These are phyloP conservation scores for Westerdykella ornata DNA, from an alignment of 2,329 filamentous ascomycete species.

Conservation along the genomic window DNA sequence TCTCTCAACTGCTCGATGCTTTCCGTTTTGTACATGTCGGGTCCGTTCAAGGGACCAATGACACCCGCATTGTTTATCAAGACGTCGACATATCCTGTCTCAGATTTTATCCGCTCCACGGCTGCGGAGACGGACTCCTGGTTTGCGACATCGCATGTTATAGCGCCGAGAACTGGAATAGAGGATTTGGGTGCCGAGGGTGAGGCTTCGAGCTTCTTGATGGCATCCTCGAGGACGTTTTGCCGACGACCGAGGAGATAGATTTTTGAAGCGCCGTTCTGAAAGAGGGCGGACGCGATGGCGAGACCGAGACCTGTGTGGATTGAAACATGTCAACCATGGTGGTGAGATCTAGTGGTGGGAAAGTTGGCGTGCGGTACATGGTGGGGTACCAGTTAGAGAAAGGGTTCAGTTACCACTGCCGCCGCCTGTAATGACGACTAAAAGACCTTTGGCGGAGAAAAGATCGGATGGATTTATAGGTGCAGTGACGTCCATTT, in stretches of 20 bases:
- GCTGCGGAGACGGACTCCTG: conserved; percentile 38
- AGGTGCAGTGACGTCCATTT: conserved; percentile 34
- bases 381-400: conserved; percentile 19
- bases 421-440: conserved; percentile 40
- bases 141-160: conserved; percentile 42
- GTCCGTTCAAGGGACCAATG: conserved; percentile 40
- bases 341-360: not conserved
- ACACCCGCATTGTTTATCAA: conserved; percentile 50
- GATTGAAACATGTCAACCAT: not conserved
- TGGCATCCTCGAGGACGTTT: conserved; percentile 39
- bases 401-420: conserved; percentile 28
- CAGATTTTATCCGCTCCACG: conserved; percentile 38
- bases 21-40: conserved; percentile 38
- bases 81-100: conserved; percentile 46
- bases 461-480: conserved; percentile 34
- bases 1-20: conserved; percentile 42
- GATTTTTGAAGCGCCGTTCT: conserved; percentile 38
- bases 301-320: conserved; percentile 34
- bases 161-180: conserved; percentile 30
- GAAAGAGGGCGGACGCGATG: conserved; percentile 39
- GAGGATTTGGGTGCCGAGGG: conserved; percentile 21
- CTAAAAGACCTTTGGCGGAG: conserved; percentile 36
- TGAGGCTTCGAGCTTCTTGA: conserved; percentile 26
- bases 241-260: conserved; percentile 43
- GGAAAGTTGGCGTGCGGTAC: conserved; percentile 11